Evolutionary conservation across 1,139 yeast species (phyloP), one percentile per base, ranked within the genome.

Genomic region (Zygosaccharomyces sapae): DNA sequence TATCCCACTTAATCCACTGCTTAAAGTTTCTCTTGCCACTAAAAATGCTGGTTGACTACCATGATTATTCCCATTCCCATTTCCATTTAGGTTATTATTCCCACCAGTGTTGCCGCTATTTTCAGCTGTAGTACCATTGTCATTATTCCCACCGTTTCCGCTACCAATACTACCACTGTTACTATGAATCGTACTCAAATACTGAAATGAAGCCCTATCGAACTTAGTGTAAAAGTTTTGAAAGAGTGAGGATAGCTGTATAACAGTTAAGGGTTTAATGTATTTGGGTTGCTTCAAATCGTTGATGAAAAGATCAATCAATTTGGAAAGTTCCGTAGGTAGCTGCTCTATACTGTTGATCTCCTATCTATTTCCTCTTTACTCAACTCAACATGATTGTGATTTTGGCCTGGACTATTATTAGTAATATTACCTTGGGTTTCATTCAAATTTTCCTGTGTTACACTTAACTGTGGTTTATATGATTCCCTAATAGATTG

Each of bases 281-380:
- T 79, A 80, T 52, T 74, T 73, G 2, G 86, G 86, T 52, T 76
- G 79, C 54, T 75, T 77, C 33, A 80, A 64, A 44, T 76, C 79
- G 39, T 65, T 65, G 18, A 78, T 63, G 55, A 80, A 80, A 9
- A 57, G 50, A 35, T 74, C 76, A 25, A 76, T 61, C 35, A 57
- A 51, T 27, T 55, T 58, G 3, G 61, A 46, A 13, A 72, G 52
- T 10, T 64, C 73, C 0, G 54, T 45, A 0, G 79, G 79, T 13
- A 75, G 48, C 16, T 52, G 53, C 5, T 39, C 43, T 9, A 61
- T 53, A 9, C 46, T 41, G 22, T 38, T 43, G 5, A 55, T 41
- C 34, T 53, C 56, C 45, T 46, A 20, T 53, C 59, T 10, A 58
- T 54, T 38, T 62, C 65, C 25, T 54, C 60, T 24, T 50, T 44